These are phyloP conservation scores for Bacidia gigantensis DNA, from an alignment of 495 filamentous ascomycete species.

Conservation along the genomic window DNA sequence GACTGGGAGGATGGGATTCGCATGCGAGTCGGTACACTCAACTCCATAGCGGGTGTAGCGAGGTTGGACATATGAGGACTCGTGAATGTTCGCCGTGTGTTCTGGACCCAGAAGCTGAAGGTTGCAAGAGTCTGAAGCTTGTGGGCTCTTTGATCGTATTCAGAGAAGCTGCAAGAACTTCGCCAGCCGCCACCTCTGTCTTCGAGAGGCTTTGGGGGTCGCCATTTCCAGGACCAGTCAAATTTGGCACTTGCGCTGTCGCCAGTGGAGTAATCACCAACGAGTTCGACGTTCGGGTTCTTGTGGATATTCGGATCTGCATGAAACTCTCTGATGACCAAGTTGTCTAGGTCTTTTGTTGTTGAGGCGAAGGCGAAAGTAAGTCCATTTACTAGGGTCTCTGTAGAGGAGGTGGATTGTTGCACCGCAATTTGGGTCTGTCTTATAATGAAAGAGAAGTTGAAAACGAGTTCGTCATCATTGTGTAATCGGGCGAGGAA, in stretches of 20 bases:
- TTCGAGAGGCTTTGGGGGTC: slow-evolving; percentile 68
- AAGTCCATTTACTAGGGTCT: slow-evolving; percentile 74
- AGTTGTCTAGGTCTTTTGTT: slow-evolving; percentile 74
- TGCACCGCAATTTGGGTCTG: slow-evolving; percentile 35
- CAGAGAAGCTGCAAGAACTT: slow-evolving; percentile 88
- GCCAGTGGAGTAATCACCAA: slow-evolving; percentile 75
- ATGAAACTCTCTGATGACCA: slow-evolving; percentile 89
- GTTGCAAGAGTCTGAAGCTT: slow-evolving; percentile 72
- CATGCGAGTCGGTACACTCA: slow-evolving; percentile 59
- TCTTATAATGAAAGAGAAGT: slow-evolving; percentile 79
- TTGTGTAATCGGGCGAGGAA: slow-evolving; percentile 80
- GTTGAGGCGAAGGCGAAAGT: slow-evolving; percentile 86
- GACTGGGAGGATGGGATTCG: slow-evolving; percentile 74
- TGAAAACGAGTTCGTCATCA: slow-evolving; percentile 83
- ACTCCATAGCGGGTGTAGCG: slow-evolving; percentile 50
- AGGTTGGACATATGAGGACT: slow-evolving; percentile 36
- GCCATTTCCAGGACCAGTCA: slow-evolving; percentile 95
- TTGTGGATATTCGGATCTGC: slow-evolving; percentile 96
- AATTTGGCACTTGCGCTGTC: slow-evolving; percentile 76
- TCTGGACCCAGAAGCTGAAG: slow-evolving; percentile 92
- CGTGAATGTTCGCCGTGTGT: slow-evolving; percentile 30
- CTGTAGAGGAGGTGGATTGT: slow-evolving; percentile 34
- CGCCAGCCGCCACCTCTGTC: slow-evolving; percentile 88
- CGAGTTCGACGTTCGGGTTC: slow-evolving; percentile 84
- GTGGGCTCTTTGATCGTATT: slow-evolving; percentile 90